A percentile compares a stretch with the other conserved stretches of the same genome.
Evolutionary conservation across 208 protist species (phyloP).

Genomic region (Acanthamoeba castellanii): DNA sequence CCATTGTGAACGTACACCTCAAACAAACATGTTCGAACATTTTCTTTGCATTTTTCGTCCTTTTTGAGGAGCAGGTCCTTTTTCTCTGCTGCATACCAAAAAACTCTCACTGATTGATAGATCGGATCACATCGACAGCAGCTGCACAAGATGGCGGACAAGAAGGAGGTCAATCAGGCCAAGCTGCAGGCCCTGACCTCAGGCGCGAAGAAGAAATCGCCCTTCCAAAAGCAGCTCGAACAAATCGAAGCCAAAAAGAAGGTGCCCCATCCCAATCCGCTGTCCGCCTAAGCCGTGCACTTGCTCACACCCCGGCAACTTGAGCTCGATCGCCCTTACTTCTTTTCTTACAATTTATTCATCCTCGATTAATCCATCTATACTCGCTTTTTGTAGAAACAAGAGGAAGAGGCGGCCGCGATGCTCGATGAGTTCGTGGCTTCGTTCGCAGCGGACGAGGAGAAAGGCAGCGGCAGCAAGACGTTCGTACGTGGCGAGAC

Average conservation of each 20-base stretch:
- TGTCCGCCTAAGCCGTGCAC: too few relatives aligned
- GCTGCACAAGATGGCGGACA: constrained; percentile 1
- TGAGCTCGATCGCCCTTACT: background rate
- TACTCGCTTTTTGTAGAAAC: background rate
- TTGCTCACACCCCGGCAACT: background rate
- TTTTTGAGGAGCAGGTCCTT: too few relatives aligned
- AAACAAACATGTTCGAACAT: too few relatives aligned
- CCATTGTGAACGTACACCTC: too few relatives aligned
- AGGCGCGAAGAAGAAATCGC: constrained; percentile 60
- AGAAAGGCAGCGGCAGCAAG: background rate
- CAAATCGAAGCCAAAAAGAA: constrained; percentile 72
- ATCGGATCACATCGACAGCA: background rate
- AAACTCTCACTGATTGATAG: background rate
- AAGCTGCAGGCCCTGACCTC: constrained; percentile 50
- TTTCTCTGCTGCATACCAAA: background rate
- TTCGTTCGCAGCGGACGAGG: constrained; percentile 4
- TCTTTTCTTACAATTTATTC: background rate
- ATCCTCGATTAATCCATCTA: background rate
- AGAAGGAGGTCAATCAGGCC: constrained; percentile 18
- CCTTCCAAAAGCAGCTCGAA: constrained; percentile 75
- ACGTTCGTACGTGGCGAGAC: constrained; percentile 69
- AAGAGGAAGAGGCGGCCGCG: constrained; percentile 40
- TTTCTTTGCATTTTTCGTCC: too few relatives aligned
- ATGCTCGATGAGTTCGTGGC: constrained; percentile 57
- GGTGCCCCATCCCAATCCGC: background rate